A percentile compares a stretch with the other conserved stretches of the same genome.
Evolutionary conservation across 2,329 filamentous ascomycete species (phyloP).

Genomic region (Ceratocystis papillata): DNA sequence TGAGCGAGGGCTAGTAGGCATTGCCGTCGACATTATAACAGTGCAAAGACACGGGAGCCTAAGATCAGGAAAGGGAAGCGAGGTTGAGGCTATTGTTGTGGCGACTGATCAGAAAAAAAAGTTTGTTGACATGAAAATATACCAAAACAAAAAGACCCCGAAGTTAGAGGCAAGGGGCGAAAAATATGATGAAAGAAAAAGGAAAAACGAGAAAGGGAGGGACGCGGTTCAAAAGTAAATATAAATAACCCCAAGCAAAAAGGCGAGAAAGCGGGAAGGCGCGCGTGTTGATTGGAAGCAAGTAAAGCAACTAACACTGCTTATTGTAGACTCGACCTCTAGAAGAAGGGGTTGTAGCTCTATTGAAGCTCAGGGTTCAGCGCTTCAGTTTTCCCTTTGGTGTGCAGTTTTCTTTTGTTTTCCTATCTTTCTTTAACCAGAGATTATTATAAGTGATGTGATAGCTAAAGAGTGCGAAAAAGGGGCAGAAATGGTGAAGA

Average conservation of each 20-base stretch:
- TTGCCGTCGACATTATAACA: not conserved
- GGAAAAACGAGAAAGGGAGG: not conserved
- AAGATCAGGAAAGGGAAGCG: not conserved
- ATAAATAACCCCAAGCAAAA: not conserved
- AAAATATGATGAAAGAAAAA: not conserved
- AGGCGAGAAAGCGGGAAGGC: conserved; percentile 3
- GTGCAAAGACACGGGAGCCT: not conserved
- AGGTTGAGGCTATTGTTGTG: conserved; percentile 6
- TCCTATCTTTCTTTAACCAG: too few species aligned
- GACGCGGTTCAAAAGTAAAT: not conserved
- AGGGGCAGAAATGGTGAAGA: not conserved
- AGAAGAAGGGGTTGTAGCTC: too few species aligned
- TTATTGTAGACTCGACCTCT: too few species aligned
- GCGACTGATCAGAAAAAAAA: not conserved
- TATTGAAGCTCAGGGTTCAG: too few species aligned
- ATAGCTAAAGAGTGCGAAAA: not conserved
- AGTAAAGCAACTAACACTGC: not conserved
- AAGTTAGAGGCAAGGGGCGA: not conserved
- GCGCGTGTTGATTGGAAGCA: conserved; percentile 6
- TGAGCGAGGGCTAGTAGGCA: not conserved
- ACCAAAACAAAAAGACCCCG: not conserved
- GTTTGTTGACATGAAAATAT: not conserved
- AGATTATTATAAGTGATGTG: too few species aligned
- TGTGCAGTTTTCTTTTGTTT: too few species aligned
- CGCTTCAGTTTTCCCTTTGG: too few species aligned